These are phyloP conservation scores for Cylindrotheca fusiformis DNA, from an alignment of 108 stramenopile genomes.

Conservation along the genomic window DNA sequence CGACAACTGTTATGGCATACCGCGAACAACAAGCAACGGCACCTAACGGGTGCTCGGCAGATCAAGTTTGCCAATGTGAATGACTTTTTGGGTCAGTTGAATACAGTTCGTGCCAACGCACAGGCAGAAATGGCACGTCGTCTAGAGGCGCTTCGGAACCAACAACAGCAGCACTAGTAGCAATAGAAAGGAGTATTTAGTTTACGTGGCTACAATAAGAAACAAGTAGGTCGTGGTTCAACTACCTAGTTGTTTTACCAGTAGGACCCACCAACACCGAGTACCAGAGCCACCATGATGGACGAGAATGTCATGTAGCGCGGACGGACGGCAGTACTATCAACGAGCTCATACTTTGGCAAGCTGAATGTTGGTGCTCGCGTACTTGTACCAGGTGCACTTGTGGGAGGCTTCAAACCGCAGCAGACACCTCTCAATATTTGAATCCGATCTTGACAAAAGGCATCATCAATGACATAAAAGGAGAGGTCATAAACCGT, in stretches of 20 bases:
- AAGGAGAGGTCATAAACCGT: neutral
- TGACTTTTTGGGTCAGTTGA: slow-evolving; percentile 68
- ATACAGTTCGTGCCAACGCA: slow-evolving; percentile 69
- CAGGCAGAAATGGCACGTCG: slow-evolving; percentile 14
- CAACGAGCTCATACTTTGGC: neutral
- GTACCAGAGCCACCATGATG: neutral
- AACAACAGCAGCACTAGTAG: neutral
- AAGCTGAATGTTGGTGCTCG: neutral
- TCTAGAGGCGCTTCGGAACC: neutral
- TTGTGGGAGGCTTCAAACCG: neutral
- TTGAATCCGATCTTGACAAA: neutral
- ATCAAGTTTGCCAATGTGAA: slow-evolving; percentile 31
- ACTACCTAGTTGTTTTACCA: too few relatives aligned
- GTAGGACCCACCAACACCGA: too few relatives aligned
- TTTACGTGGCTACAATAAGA: too few relatives aligned
- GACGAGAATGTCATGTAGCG: neutral
- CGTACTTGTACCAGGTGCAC: neutral
- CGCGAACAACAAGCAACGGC: slow-evolving; percentile 85
- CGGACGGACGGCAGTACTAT: neutral
- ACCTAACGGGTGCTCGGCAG: slow-evolving; percentile 13
- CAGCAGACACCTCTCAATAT: neutral
- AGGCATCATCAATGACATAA: slow-evolving; percentile 1
- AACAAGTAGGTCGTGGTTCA: too few relatives aligned
- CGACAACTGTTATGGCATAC: slow-evolving; percentile 76
- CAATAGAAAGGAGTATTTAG: too few relatives aligned